Evolutionary conservation across 129 eudicot species (phyloP).

Genomic region (Helichrysum umbraculigerum): DNA sequence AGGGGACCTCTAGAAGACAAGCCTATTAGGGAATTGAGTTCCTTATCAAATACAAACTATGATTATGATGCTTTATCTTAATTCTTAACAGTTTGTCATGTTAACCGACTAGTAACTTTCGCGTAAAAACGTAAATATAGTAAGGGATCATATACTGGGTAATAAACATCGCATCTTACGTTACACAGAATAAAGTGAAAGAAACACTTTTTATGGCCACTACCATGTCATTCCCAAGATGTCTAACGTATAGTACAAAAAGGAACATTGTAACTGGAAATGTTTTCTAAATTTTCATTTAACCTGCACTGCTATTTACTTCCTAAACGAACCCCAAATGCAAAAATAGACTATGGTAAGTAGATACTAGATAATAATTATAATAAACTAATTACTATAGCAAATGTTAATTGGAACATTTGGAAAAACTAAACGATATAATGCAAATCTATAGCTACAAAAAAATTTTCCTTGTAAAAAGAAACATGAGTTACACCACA

Average conservation of each 20-base stretch:
- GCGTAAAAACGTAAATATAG: neutral
- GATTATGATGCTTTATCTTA: too few relatives aligned
- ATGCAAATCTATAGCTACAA: too few relatives aligned
- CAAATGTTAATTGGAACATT: neutral
- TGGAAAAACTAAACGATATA: neutral
- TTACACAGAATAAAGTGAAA: neutral
- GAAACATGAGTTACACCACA: neutral
- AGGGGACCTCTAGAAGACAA: conserved; percentile 23
- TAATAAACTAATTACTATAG: neutral
- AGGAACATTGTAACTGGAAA: neutral
- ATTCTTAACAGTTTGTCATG: neutral
- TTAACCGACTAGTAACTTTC: neutral
- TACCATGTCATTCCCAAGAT: neutral
- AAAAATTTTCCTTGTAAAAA: too few relatives aligned
- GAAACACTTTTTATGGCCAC: neutral
- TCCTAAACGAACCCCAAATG: neutral
- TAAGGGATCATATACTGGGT: neutral
- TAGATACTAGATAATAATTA: too few relatives aligned
- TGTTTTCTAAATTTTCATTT: neutral
- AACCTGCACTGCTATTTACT: neutral
- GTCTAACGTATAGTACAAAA: neutral
- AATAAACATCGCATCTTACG: too few relatives aligned
- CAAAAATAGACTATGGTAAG: neutral
- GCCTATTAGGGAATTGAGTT: conserved; percentile 22
- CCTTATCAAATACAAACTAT: conserved; percentile 10